Conservation (phyloP, 2,329 filamentous ascomycete genomes). For the Colletotrichum sp. region DNA sequence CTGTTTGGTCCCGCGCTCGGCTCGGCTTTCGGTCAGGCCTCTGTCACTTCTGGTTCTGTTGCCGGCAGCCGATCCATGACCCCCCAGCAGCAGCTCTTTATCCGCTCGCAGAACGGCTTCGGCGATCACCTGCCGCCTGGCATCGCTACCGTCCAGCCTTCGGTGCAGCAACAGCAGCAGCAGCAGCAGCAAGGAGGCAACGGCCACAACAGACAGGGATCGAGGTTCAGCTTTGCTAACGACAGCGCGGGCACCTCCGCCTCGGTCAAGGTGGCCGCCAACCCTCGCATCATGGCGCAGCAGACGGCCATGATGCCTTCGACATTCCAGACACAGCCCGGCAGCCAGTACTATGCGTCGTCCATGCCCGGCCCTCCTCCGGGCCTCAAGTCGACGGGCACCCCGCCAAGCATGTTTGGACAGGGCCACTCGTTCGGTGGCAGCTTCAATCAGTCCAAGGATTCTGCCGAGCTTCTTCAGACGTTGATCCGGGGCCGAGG, state of each 20-base stretch:
- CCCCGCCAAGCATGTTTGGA: conserved; percentile 93
- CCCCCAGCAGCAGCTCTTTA: conserved; percentile 76
- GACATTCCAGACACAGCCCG: conserved; percentile 62
- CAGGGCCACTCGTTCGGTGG: conserved; percentile 86
- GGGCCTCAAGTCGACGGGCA: conserved; percentile 92
- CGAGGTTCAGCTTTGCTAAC: conserved; percentile 86
- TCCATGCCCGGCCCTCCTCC: conserved; percentile 93
- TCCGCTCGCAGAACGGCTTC: conserved; percentile 68
- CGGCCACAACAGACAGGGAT: conserved; percentile 82
- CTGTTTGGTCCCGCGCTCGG: conserved; percentile 59
- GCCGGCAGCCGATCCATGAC: conserved; percentile 74
- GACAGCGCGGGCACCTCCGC: conserved; percentile 69
- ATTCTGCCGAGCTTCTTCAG: conserved; percentile 78
- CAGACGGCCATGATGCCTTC: conserved; percentile 87
- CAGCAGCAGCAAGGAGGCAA: conserved; percentile 62
- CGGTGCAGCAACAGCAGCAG: conserved; percentile 64
- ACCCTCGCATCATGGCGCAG: conserved; percentile 81
- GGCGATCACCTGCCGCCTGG: conserved; percentile 66
- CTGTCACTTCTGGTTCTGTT: conserved; percentile 61
- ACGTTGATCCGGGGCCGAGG: conserved; percentile 78
- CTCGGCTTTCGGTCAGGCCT: conserved; percentile 52
- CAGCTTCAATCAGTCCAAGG: conserved; percentile 75
- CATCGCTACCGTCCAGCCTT: conserved; percentile 55
- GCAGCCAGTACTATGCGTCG: conserved; percentile 78
- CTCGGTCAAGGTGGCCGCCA: conserved; percentile 78